Evolutionary conservation across 2,329 filamentous ascomycete species (phyloP).

Genomic region (Tolypocladium tundrense): DNA sequence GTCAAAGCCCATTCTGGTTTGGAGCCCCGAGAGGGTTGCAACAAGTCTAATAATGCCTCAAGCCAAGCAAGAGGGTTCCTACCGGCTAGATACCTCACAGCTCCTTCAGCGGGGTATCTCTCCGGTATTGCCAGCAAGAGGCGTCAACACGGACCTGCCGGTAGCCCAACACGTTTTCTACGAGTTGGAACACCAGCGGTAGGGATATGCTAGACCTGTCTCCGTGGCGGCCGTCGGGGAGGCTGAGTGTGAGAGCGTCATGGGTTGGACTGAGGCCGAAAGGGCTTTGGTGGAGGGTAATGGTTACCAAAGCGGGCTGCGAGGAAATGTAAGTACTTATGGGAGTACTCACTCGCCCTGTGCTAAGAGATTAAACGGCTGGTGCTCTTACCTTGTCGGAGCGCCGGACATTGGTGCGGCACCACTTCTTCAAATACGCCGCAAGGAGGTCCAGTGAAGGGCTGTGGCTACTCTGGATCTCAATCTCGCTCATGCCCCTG

Average conservation of each 20-base stretch:
- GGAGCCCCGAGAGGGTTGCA: neutral
- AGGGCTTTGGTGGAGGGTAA: conserved; percentile 31
- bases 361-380: neutral
- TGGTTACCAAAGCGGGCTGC: conserved; percentile 30
- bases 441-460: conserved; percentile 32
- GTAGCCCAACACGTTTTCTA: conserved; percentile 39
- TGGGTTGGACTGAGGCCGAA: conserved; percentile 33
- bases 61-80: neutral
- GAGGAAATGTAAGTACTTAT: neutral
- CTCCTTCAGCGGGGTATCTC: conserved; percentile 4
- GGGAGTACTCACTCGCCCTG: neutral
- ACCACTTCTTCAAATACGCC: conserved; percentile 38
- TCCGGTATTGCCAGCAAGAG: conserved; percentile 14
- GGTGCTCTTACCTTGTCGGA: conserved; percentile 18
- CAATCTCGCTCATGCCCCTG: conserved; percentile 18
- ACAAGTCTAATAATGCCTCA: neutral
- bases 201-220: conserved; percentile 25
- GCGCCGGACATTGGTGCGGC: conserved; percentile 29
- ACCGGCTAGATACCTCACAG: neutral
- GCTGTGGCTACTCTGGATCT: conserved; percentile 37
- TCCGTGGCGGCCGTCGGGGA: conserved; percentile 20
- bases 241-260: conserved; percentile 29
- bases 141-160: conserved; percentile 11
- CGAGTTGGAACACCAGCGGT: conserved; percentile 31
- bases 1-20: neutral